phyloP scores from a whole-genome alignment of 176 grass and related monocot genomes.

The Juncus inflexus region DNA sequence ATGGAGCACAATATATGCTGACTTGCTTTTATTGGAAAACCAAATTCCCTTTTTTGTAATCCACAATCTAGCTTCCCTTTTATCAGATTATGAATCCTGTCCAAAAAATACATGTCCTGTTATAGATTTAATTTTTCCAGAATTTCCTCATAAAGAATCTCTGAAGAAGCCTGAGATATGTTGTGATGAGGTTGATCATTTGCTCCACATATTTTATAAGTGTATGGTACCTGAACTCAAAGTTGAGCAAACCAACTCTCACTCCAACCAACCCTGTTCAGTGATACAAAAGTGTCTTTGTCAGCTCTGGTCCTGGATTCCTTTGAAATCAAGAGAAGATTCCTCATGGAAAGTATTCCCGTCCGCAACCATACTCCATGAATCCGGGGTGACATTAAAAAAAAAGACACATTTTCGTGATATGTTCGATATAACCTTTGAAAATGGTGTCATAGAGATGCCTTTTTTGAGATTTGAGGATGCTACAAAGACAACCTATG shows the following conservation, averaged over 20 bases:
- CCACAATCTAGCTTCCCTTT: not conserved
- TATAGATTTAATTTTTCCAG: slow-evolving; percentile 9
- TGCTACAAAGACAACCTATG: not conserved
- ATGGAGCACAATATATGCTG: not conserved
- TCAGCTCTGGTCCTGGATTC: too few species aligned
- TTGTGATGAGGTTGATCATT: not conserved
- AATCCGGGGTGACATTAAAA: slow-evolving; percentile 19
- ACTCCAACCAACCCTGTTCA: not conserved
- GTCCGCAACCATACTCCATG: slow-evolving; percentile 18
- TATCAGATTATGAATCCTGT: not conserved
- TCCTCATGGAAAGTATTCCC: not conserved
- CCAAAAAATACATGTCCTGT: too few species aligned
- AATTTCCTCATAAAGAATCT: not conserved
- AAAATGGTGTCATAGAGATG: slow-evolving; percentile 28
- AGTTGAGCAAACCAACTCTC: too few species aligned
- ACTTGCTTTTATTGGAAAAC: slow-evolving; percentile 46
- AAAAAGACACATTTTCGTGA: slow-evolving; percentile 9
- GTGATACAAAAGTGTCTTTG: too few species aligned
- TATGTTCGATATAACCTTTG: slow-evolving; percentile 10
- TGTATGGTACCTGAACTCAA: too few species aligned
- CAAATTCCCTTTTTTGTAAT: slow-evolving; percentile 45
- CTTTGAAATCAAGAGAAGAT: too few species aligned
- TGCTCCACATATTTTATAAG: too few species aligned
- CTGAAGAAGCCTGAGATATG: not conserved
- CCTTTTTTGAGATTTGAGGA: slow-evolving; percentile 29